phyloP scores from a whole-genome alignment of 768 basidiomycete species.

The Thelephora ganbajun region DNA sequence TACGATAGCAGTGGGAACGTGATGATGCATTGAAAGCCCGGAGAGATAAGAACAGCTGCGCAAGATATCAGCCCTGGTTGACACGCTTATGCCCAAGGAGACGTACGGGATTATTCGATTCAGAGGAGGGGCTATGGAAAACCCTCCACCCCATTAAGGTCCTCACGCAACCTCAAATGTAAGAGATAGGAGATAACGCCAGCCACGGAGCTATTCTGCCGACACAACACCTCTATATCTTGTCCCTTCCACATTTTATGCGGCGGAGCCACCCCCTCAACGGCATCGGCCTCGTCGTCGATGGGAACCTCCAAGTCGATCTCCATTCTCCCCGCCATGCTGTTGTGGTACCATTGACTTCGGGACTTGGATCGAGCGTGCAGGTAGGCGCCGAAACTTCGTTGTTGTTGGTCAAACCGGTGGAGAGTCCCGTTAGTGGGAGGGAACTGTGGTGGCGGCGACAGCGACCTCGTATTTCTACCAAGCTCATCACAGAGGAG shows the following conservation, averaged over 20 bases:
- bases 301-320: conserved; percentile 27
- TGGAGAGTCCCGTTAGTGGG: conserved; percentile 22
- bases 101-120: no score
- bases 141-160: no score
- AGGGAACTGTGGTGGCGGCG: conserved; percentile 9
- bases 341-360: conserved; percentile 51
- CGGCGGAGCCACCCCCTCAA: conserved; percentile 27
- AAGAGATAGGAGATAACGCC: conserved; percentile 48
- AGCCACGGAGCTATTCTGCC: conserved; percentile 81
- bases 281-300: conserved; percentile 13
- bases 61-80: no score
- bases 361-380: conserved; percentile 58
- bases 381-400: conserved; percentile 6
- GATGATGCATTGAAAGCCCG: no score
- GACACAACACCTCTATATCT: conserved; percentile 73
- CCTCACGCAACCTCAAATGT: conserved; percentile 25
- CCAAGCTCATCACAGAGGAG: conserved; percentile 28
- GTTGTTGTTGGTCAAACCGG: conserved; percentile 10
- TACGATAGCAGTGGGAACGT: no score
- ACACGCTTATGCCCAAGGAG: no score
- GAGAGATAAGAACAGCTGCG: no score
- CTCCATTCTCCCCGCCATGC: conserved; percentile 53
- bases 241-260: conserved; percentile 48
- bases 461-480: conserved; percentile 5
- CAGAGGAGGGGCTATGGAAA: no score